These are phyloP conservation scores for Glycine latifolia DNA, from an alignment of 306 rosid genomes.

Conservation along the genomic window DNA sequence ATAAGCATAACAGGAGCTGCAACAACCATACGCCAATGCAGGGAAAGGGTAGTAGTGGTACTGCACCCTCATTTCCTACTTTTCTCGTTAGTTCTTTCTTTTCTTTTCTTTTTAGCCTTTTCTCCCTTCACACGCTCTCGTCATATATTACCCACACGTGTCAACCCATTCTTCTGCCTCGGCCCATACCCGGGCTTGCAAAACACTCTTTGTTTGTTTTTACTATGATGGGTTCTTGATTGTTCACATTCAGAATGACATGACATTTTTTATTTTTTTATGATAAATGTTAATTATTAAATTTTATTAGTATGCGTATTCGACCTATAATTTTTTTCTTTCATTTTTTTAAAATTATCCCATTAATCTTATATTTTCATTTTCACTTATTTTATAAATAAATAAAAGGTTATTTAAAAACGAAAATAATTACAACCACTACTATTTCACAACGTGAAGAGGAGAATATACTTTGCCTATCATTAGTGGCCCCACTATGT, in stretches of 20 bases:
- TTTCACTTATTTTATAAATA: too few species aligned
- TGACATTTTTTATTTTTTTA: not conserved
- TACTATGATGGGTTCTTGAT: too few species aligned
- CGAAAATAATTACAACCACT: not conserved
- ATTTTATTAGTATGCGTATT: too few species aligned
- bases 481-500: not conserved
- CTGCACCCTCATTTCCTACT: slow-evolving; percentile 33
- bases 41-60: not conserved
- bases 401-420: too few species aligned
- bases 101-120: slow-evolving; percentile 16
- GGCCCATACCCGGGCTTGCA: not conserved
- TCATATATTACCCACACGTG: slow-evolving; percentile 55
- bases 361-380: too few species aligned
- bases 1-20: slow-evolving; percentile 40
- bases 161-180: not conserved
- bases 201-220: too few species aligned
- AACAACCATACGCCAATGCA: slow-evolving; percentile 24
- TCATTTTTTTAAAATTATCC: too few species aligned
- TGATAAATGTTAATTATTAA: too few species aligned
- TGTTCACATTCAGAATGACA: not conserved
- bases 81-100: too few species aligned
- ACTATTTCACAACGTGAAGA: too few species aligned
- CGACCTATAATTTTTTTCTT: too few species aligned
- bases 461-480: not conserved
- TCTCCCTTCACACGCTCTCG: slow-evolving; percentile 21